Conservation (phyloP, 164 flowering plant genomes). For the Nymphaea thermarum region DNA sequence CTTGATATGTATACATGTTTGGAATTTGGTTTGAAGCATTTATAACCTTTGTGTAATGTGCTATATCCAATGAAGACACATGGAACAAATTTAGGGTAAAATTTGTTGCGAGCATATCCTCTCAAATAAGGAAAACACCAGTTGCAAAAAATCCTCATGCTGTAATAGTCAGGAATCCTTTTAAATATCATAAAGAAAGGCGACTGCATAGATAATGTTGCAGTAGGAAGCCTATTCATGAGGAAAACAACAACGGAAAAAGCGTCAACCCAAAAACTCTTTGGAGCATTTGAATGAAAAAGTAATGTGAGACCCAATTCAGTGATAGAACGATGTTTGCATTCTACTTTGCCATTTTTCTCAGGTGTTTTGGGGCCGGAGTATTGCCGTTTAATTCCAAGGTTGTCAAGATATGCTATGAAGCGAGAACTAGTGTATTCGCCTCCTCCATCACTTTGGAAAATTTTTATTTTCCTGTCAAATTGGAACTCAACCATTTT, state of each 20-base stretch:
- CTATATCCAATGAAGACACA: neutral
- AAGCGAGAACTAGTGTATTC: no score
- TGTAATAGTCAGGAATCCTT: neutral
- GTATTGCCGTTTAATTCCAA: neutral
- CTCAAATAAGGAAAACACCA: neutral
- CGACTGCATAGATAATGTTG: neutral
- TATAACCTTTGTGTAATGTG: neutral
- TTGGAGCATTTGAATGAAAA: neutral
- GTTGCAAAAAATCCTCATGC: neutral
- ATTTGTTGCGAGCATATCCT: neutral
- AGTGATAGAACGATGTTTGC: neutral
- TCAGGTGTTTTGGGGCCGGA: neutral
- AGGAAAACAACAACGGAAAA: neutral
- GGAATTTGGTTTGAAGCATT: neutral
- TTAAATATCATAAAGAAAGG: neutral
- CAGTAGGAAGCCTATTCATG: neutral
- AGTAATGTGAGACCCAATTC: neutral
- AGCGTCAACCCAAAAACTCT: neutral
- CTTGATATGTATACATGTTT: neutral
- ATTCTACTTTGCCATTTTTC: neutral
- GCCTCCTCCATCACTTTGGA: no score
- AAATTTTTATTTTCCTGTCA: no score
- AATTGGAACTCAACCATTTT: no score
- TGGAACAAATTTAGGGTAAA: neutral
- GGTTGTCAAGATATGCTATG: neutral